Conservation (phyloP, 2,329 filamentous ascomycete species). For the Magnaporthiopsis rhizophila region DNA sequence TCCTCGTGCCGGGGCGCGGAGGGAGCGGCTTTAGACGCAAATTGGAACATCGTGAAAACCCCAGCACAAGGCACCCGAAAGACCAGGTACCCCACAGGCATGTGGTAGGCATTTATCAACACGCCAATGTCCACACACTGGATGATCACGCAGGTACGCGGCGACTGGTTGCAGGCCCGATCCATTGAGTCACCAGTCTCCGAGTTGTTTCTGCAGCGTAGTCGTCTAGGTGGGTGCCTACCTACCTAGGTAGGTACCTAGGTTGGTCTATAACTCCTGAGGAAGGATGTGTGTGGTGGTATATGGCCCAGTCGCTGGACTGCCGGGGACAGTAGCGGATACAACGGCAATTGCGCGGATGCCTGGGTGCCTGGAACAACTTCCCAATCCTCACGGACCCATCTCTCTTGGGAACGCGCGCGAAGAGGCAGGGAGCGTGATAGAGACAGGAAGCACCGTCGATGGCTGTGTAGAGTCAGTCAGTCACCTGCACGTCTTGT, state of each 20-base stretch:
- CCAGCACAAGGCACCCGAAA: neutral
- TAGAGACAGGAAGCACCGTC: neutral
- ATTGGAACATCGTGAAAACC: neutral
- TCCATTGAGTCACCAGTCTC: neutral
- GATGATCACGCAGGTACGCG: conserved; percentile 6
- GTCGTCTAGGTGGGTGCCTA: no score
- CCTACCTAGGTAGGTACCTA: no score
- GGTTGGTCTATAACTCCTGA: no score
- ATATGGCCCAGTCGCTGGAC: neutral
- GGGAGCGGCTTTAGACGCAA: neutral
- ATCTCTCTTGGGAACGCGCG: no score
- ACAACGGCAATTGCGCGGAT: neutral
- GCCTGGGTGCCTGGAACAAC: neutral
- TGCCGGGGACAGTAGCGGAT: neutral
- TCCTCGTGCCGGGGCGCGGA: neutral
- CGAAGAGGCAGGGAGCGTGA: no score
- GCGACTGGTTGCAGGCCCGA: neutral
- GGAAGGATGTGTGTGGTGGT: neutral
- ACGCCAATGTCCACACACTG: neutral
- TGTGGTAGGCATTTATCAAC: neutral
- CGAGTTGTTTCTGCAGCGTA: neutral
- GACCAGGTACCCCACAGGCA: no score
- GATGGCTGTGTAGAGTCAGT: neutral
- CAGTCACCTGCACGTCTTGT: conserved; percentile 3
- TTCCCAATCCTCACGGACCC: neutral